Base-by-base conservation (phyloP, 2,329 filamentous ascomycete genomes). In the Diaporthe citriasiana region DNA sequence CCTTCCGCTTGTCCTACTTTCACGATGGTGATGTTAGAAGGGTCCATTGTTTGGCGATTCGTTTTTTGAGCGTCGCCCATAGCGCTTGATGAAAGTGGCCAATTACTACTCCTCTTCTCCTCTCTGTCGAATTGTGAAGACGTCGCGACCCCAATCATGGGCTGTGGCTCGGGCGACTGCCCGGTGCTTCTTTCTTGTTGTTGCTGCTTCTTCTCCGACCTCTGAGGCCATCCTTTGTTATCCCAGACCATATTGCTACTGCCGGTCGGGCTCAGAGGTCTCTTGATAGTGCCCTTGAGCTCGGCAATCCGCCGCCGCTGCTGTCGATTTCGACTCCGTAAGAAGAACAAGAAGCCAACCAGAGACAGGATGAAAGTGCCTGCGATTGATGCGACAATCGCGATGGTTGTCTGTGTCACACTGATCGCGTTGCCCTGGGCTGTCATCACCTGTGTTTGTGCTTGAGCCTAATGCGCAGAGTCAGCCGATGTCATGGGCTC, bases 191-290 rank as follows among this genome's bases (percentile, higher is more conserved):
- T 38, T 22, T 22, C 22, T 33, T 57, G 30, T 27, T 38, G 50
- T 57, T 55, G 30, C 17, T 9, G 57, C 4, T 38, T 33, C 45
- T 66, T 66, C 10, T 51, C 63, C 27, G 45, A 38, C 13, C 22
- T 51, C 1, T 38, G 45, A 12, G 8, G 12, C 63, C 63, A 51
- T 27, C 63, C 45, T 13, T 59, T 56, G 13, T 72, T 42, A 27
- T 66, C 70, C 70, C 70, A 72, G 5, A 72, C 57, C 40, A 56
- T 57, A 22, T 66, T 42, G 19, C 70, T 65, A 22, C 57, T 68
- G 38, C 59, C 70, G 35, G 38, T 65, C 4, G 57, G 60, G 17
- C 53, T 56, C 27, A 42, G 4, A 47, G 57, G 70, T 42, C 70
- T 72, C 30, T 50, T 57, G 8, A 72, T 72, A 3, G 53, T 45